Conservation (phyloP, 2,329 filamentous ascomycete species). For the Trichoderma hamatum region DNA sequence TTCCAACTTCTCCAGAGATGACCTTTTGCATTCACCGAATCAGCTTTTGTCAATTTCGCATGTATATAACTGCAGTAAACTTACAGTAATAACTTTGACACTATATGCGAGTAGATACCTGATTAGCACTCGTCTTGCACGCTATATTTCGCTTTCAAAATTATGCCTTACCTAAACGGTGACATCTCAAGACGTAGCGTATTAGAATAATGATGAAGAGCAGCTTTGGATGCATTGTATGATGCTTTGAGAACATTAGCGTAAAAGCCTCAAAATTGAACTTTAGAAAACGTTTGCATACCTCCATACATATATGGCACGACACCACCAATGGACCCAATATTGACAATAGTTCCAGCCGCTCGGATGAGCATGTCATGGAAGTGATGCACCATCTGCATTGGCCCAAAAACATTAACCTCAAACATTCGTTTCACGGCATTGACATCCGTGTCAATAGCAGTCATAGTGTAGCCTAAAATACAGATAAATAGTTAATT, state of each 20-base stretch:
- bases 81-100: conserved; percentile 12
- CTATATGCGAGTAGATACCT: background rate
- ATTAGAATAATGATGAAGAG: conserved; percentile 32
- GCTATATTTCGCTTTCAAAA: background rate
- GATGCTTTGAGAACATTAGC: conserved; percentile 4
- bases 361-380: conserved; percentile 31
- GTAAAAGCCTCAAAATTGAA: background rate
- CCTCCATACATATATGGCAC: conserved; percentile 30
- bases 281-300: background rate
- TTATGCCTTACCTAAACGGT: conserved; percentile 30
- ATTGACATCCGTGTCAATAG: conserved; percentile 37
- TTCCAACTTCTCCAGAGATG: conserved; percentile 28
- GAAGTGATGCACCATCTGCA: conserved; percentile 33
- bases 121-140: background rate
- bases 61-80: background rate
- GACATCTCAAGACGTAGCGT: conserved; percentile 33
- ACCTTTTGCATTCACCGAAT: background rate
- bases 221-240: conserved; percentile 34
- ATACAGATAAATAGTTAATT: conserved; percentile 28
- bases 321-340: conserved; percentile 34
- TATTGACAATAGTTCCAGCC: conserved; percentile 34
- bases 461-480: conserved; percentile 36
- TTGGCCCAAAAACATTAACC: conserved; percentile 46
- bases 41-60: background rate
- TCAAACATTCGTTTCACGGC: conserved; percentile 45